Conservation (phyloP, 2,329 filamentous ascomycete species). For the Pseudogymnoascus sp. region DNA sequence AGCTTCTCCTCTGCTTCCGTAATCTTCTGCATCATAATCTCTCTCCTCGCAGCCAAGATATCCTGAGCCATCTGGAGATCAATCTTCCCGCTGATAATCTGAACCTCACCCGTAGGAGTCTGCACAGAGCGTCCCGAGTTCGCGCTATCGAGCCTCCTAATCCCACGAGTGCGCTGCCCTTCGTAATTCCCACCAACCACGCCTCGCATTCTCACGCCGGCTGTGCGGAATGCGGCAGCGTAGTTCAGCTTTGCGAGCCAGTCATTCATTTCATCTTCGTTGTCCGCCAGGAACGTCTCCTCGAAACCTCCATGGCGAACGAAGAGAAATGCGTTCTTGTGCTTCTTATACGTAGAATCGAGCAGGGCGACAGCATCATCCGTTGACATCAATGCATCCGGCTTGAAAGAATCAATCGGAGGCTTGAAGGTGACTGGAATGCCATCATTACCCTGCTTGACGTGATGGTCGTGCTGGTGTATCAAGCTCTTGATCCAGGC, state of each 20-base stretch:
- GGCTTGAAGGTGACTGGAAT: constrained; percentile 83
- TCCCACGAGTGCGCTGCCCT: constrained; percentile 64
- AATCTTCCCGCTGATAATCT: constrained; percentile 62
- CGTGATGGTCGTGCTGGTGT: constrained; percentile 74
- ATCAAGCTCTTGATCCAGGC: constrained; percentile 88
- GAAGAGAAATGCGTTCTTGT: constrained; percentile 91
- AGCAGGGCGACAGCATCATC: constrained; percentile 83
- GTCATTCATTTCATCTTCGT: constrained; percentile 86
- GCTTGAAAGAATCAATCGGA: constrained; percentile 83
- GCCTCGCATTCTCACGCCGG: constrained; percentile 82
- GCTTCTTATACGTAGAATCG: constrained; percentile 82
- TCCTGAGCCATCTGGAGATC: constrained; percentile 79
- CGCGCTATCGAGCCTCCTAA: constrained; percentile 54
- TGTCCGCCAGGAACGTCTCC: constrained; percentile 84
- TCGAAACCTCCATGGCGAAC: constrained; percentile 80
- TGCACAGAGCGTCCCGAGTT: constrained; percentile 49
- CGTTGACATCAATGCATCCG: constrained; percentile 86
- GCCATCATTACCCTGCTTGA: constrained; percentile 66
- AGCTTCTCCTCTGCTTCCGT: constrained; percentile 74
- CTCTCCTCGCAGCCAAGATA: constrained; percentile 70
- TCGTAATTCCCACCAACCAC: constrained; percentile 80
- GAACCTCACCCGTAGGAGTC: constrained; percentile 64
- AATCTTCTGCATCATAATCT: constrained; percentile 78
- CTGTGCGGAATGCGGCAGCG: constrained; percentile 85
- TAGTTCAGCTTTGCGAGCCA: constrained; percentile 97